These are phyloP conservation scores for Teunomyces barrocoloradensis DNA, from an alignment of 805 yeast species.

Conservation along the genomic window DNA sequence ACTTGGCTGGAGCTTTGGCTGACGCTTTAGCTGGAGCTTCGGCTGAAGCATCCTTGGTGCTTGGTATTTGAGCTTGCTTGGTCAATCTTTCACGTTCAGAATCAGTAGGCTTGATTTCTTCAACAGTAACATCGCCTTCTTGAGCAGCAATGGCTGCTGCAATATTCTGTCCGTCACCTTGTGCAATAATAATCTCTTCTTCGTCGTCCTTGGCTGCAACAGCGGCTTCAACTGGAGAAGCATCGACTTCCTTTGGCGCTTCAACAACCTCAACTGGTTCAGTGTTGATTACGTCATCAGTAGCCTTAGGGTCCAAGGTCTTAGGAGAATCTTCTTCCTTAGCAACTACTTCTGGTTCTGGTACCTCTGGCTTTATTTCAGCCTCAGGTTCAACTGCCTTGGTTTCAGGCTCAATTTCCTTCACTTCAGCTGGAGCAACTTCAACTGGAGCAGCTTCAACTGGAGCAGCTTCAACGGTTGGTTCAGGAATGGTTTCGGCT, in stretches of 20 bases:
- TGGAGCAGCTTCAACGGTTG: background rate
- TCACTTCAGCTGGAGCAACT: constrained; percentile 8
- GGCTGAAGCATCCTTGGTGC: constrained; percentile 4
- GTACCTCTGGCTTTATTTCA: no score
- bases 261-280: constrained; percentile 8
- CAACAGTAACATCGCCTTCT: constrained; percentile 36
- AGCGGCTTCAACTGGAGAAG: constrained; percentile 10
- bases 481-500: background rate
- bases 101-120: constrained; percentile 42
- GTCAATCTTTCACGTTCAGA: constrained; percentile 37
- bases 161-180: constrained; percentile 31
- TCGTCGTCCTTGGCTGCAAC: constrained; percentile 14
- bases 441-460: constrained; percentile 1
- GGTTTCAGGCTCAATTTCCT: background rate
- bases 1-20: constrained; percentile 7
- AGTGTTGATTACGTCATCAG: constrained; percentile 13
- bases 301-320: background rate
- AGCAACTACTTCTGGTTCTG: no score
- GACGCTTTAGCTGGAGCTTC: constrained; percentile 12
- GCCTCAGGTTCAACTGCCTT: no score
- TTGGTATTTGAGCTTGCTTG: constrained; percentile 24
- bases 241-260: constrained; percentile 7
- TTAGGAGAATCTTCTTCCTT: constrained; percentile 4
- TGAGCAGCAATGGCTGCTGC: constrained; percentile 34
- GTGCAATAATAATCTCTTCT: constrained; percentile 42